Evolutionary conservation across 805 yeast species (phyloP), one percentile per base, ranked within the genome.

Genomic region (Cyberlindnera meyerae): DNA sequence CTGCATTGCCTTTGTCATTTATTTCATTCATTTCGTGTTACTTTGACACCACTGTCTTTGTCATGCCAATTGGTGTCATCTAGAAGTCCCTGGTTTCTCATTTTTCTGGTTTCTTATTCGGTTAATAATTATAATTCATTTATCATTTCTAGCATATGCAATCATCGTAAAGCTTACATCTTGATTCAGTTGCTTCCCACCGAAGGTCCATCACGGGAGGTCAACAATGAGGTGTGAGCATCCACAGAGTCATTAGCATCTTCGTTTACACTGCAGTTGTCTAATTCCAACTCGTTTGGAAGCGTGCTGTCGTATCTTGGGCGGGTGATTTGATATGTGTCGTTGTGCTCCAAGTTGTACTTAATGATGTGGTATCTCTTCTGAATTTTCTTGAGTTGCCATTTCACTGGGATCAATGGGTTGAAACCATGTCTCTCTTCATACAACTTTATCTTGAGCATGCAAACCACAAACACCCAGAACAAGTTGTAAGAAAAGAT

Each of bases 401-500:
- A 75, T 38, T 55, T 62, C 21, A 79, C 49, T 4, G 95, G 95
- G 4, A 84, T 35, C 5, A 70, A 51, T 5, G 88, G 87, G 20
- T 79, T 55, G 31, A 67, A 66, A 0, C 90, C 89, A 30, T 67
- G 51, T 37, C 67, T 69, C 48, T 78, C 85, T 48, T 79, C 82
- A 20, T 62, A 53, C 32, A 65, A 58, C 40, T 84, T 63, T 36
- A 68, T 41, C 3, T 61, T 49, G 26, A 82, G 67, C 30, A 79
- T 68, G 2, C 43, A 34, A 18, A 72, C 64, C 7, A 75, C 58
- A 11, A 65, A 62, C 3, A 68, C 20, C 97, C 96, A 88, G 58
- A 82, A 88, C 2, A 70, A 36, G 45, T 75, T 73, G 62, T 88
- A 88, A 36, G 88, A 75, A 5, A 71, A 58, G 3, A 88, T 84